Base-by-base conservation (phyloP, 208 protist genomes). In the Wallacemonas sp. region DNA sequence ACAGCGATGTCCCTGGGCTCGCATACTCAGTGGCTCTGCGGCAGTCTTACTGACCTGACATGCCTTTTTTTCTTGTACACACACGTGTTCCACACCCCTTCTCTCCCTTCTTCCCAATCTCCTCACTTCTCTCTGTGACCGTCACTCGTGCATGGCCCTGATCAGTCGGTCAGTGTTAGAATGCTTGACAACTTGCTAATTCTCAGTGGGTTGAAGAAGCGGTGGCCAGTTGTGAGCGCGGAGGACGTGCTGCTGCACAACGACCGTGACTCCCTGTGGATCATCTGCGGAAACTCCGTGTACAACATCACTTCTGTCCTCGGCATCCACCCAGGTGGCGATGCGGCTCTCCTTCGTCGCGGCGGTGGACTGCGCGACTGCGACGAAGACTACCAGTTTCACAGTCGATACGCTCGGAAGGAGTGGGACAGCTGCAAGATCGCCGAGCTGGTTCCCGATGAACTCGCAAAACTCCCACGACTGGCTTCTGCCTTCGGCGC, bases 301-400 rank as follows among this genome's bases (percentile, higher is more conserved):
- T 95, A 91, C 78, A 85, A 95, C 65, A 79, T 92, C 24, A 92
- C 88, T 8, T 61, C 65, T 6, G 70, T 92, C 26, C 62, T 92
- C 6, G 63, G 71, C 3, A 74, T 68, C 1, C 88, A 95, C 54
- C 88, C 88, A 8, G 88, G 88, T 8, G 88, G 88, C 0, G 75
- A 81, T 27, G 66, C 72, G 34, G 83, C 85, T 5, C 72, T 95
- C 8, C 70, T 92, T 14, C 81, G 77, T 12, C 81, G 86, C 24
- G 81, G 78, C 54, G 85, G 85, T 47, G 88, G 88, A 4, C 65
- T 78, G 17, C 77, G 76, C 17, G 78, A 91, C 55, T 94, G 85
- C 61, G 71, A 76, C 17, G 60, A 73, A 19, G 88, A 94, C 61
- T 84, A 77, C 58, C 55, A 76, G 23, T 88, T 89, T 66, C 88